Percentiles rank a stretch among this genome's conserved stretches.
phyloP scores from a whole-genome alignment of 352 stramenopile species.

The Elongisporangium anandrum region DNA sequence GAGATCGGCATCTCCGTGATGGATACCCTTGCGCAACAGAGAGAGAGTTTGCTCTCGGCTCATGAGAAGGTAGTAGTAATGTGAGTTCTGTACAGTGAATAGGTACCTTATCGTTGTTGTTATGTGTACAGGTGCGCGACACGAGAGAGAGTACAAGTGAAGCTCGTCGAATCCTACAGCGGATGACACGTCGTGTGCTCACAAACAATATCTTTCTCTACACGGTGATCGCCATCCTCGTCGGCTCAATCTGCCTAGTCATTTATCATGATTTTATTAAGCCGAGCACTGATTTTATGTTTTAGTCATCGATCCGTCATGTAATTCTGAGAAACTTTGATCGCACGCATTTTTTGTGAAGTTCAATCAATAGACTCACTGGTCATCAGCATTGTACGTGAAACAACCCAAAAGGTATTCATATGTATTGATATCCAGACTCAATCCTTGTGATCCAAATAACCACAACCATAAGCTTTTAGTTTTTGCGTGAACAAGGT shows the following conservation, averaged over 20 bases:
- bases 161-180: slow-evolving; percentile 59
- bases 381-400: too few relatives aligned
- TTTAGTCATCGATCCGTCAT: too few relatives aligned
- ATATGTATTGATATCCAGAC: too few relatives aligned
- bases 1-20: slow-evolving; percentile 68
- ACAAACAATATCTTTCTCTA: slow-evolving; percentile 81
- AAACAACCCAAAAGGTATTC: too few relatives aligned
- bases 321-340: too few relatives aligned
- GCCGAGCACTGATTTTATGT: too few relatives aligned
- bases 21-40: slow-evolving; percentile 62
- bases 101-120: slow-evolving; percentile 1
- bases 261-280: slow-evolving; percentile 80
- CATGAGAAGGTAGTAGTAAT: slow-evolving; percentile 53
- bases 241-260: slow-evolving; percentile 65
- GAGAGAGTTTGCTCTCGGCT: slow-evolving; percentile 58
- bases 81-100: neutral
- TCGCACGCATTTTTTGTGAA: too few relatives aligned
- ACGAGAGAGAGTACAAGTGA: slow-evolving; percentile 68
- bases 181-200: slow-evolving; percentile 72
- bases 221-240: slow-evolving; percentile 65
- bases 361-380: too few relatives aligned
- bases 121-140: slow-evolving; percentile 46
- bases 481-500: too few relatives aligned
- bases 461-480: too few relatives aligned
- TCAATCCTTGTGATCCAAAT: too few relatives aligned